Base-by-base conservation (phyloP, 805 yeast genomes). In the Yamadazyma philogaea region DNA sequence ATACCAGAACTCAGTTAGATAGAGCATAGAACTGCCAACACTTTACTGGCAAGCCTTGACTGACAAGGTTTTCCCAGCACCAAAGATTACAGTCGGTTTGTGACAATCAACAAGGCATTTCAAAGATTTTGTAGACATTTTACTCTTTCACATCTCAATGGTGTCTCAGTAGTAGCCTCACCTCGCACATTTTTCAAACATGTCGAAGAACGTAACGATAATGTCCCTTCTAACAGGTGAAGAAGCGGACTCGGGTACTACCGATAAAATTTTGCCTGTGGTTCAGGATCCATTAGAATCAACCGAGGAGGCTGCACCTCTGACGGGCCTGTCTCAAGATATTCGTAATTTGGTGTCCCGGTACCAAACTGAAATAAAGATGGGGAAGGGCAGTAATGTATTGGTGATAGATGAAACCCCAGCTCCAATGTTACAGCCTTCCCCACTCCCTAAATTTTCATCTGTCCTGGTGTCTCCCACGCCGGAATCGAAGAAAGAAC, bases 1-100 rank as follows among this genome's bases (percentile, higher is more conserved):
- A 78, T 21, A 83, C 78, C 43, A 78, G 75, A 46, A 66, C 78
- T 31, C 87, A 83, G 55, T 63, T 87, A 34, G 95, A 87, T 55
- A 79, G 84, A 52, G 95, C 90, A 2, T 81, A 57, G 26, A 22
- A 7, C 12, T 24, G 4, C 10, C 12, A 5, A 24, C 12, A 24
- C n/a, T n/a, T n/a, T n/a, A n/a, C n/a, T n/a, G n/a, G n/a, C n/a
- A n/a, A n/a, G n/a, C n/a, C n/a, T n/a, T n/a, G n/a, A n/a, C n/a
- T n/a, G n/a, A n/a, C n/a, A n/a, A n/a, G n/a, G n/a, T n/a, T n/a
- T n/a, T n/a, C n/a, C n/a, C n/a, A n/a, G n/a, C n/a, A n/a, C n/a
- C n/a, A n/a, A n/a, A n/a, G n/a, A n/a, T n/a, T n/a, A n/a, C n/a
- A n/a, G n/a, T n/a, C n/a, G n/a, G n/a, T n/a, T n/a, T n/a, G n/a